phyloP scores from a whole-genome alignment of 2,329 filamentous ascomycete species.

The Calonectria ilicicola region DNA sequence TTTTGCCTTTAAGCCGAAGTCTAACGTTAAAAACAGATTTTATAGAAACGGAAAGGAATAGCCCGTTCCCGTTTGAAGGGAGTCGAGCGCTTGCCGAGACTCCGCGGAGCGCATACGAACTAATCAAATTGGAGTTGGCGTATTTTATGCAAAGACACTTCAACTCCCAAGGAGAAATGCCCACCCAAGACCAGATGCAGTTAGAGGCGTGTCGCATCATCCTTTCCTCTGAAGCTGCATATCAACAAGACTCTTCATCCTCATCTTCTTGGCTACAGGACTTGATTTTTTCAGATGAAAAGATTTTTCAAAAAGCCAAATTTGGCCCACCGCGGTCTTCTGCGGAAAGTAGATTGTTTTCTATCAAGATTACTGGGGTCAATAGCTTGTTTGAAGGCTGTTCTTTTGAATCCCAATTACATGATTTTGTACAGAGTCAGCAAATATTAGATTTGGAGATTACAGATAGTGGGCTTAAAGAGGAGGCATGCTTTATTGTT shows the following conservation, averaged over 20 bases:
- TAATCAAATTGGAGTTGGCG: slow-evolving; percentile 31
- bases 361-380: slow-evolving; percentile 40
- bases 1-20: background rate
- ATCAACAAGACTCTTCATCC: slow-evolving; percentile 8
- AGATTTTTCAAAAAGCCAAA: slow-evolving; percentile 32
- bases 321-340: slow-evolving; percentile 36
- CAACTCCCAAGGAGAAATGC: slow-evolving; percentile 19
- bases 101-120: slow-evolving; percentile 28
- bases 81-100: slow-evolving; percentile 22
- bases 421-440: slow-evolving; percentile 21
- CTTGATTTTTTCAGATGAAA: slow-evolving; percentile 21
- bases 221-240: slow-evolving; percentile 22
- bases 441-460: slow-evolving; percentile 8
- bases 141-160: slow-evolving; percentile 33
- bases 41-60: slow-evolving; percentile 27
- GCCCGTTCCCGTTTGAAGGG: slow-evolving; percentile 29
- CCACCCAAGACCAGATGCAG: slow-evolving; percentile 23
- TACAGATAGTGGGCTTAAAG: slow-evolving; percentile 16
- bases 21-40: slow-evolving; percentile 15
- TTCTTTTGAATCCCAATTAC: slow-evolving; percentile 37
- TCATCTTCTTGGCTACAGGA: slow-evolving; percentile 31
- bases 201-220: slow-evolving; percentile 30
- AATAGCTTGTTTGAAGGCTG: slow-evolving; percentile 40
- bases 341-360: slow-evolving; percentile 34
- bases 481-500: slow-evolving; percentile 31